Percentiles rank a stretch among this genome's conserved stretches.
Conservation (phyloP, 2,329 filamentous ascomycete genomes). For the Ophiostoma piceae region DNA sequence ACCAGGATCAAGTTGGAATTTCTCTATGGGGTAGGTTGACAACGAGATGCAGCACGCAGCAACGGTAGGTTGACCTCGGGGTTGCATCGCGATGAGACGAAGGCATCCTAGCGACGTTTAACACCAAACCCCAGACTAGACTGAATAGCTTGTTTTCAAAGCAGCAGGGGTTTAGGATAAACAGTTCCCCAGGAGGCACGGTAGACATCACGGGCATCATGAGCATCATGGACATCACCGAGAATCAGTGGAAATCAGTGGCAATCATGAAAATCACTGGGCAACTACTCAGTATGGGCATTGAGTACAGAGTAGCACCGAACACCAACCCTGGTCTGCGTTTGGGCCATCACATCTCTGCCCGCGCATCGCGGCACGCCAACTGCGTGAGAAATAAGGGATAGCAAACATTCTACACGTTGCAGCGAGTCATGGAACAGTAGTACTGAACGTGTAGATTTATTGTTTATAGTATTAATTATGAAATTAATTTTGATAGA, state of each 20-base stretch:
- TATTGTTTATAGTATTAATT: background rate
- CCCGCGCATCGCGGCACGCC: background rate
- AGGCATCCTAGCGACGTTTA: background rate
- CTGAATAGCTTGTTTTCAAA: constrained; percentile 6
- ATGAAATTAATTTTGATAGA: background rate
- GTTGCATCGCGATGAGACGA: constrained; percentile 13
- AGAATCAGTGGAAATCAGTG: background rate
- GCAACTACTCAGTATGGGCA: background rate
- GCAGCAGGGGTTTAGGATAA: background rate
- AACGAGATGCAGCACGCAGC: background rate
- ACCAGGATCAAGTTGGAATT: background rate
- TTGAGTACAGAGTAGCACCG: background rate
- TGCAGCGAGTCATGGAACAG: background rate
- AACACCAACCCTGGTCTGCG: background rate
- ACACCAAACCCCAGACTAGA: constrained; percentile 1
- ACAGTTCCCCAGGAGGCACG: background rate
- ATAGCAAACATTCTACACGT: background rate
- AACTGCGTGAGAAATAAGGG: background rate
- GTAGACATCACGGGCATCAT: background rate
- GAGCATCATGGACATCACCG: background rate
- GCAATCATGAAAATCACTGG: background rate
- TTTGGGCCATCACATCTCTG: background rate
- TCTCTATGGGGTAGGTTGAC: background rate
- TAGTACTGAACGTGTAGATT: background rate
- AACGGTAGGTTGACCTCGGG: background rate